Percentiles rank a stretch among this genome's conserved stretches.
These are phyloP conservation scores for Fraxinus nigra DNA, from an alignment of 305 asterid species.

Conservation along the genomic window DNA sequence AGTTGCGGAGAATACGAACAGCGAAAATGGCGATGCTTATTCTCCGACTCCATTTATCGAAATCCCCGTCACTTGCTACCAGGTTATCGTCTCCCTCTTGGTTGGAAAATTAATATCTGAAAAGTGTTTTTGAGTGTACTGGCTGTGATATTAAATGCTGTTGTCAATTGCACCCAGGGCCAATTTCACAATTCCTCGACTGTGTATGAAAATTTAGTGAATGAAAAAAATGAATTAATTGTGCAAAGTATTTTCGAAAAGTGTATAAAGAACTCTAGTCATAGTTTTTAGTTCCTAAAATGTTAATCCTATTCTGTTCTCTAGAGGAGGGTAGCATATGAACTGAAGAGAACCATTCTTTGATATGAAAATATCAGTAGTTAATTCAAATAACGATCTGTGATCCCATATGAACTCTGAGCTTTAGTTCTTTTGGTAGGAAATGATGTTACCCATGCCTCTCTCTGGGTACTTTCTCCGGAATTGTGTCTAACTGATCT, in stretches of 20 bases:
- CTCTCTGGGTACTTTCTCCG: neutral
- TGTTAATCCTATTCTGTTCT: neutral
- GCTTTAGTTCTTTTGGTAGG: neutral
- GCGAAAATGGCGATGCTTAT: slow-evolving; percentile 33
- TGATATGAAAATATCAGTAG: neutral
- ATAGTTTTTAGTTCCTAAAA: neutral
- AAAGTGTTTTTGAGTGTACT: neutral
- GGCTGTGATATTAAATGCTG: neutral
- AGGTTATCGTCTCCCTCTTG: slow-evolving; percentile 39
- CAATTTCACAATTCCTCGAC: neutral
- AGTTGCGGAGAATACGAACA: slow-evolving; percentile 35
- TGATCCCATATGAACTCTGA: slow-evolving; percentile 2
- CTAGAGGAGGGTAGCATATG: neutral
- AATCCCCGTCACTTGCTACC: slow-evolving; percentile 91
- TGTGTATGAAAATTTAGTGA: neutral
- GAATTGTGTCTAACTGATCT: slow-evolving; percentile 2
- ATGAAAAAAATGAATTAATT: neutral
- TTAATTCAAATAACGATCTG: neutral
- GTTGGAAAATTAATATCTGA: neutral
- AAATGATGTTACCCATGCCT: slow-evolving; percentile 2
- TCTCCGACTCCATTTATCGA: slow-evolving; percentile 49
- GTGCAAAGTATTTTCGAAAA: neutral
- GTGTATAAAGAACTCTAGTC: neutral
- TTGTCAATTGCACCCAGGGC: neutral
- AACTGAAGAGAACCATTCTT: neutral